Percentiles rank a stretch among this genome's conserved stretches.
Conservation (phyloP, 441 rosid genomes). For the Brassica balearica region DNA sequence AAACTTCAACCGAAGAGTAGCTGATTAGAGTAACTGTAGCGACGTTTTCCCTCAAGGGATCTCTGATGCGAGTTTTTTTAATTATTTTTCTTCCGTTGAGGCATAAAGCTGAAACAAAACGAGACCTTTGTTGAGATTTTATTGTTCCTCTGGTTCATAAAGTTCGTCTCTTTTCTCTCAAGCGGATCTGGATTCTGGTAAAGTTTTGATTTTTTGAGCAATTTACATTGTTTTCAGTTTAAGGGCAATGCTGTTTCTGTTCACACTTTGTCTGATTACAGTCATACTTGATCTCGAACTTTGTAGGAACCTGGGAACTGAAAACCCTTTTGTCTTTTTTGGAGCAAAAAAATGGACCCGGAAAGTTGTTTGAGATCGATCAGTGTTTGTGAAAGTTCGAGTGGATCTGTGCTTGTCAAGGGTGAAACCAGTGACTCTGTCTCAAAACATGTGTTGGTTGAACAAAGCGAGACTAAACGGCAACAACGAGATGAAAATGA, state of each 20-base stretch:
- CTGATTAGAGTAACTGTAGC: too few relatives aligned
- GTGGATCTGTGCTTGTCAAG: conserved; percentile 37
- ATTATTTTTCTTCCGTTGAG: too few relatives aligned
- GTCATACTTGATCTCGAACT: conserved; percentile 19
- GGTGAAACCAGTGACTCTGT: conserved; percentile 44
- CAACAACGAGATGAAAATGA: conserved; percentile 21
- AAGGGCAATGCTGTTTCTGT: conserved; percentile 20
- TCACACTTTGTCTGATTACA: conserved; percentile 20
- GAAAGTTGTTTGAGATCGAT: conserved; percentile 36
- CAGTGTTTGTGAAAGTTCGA: conserved; percentile 41
- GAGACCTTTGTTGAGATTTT: conserved; percentile 13
- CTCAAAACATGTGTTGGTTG: conserved; percentile 24
- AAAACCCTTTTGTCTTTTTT: not conserved
- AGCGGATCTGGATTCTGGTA: conserved; percentile 48
- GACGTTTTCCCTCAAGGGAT: too few relatives aligned
- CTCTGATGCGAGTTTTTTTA: too few relatives aligned
- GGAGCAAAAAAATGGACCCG: conserved; percentile 44
- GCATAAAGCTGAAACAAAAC: not conserved
- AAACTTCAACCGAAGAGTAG: too few relatives aligned
- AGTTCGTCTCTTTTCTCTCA: conserved; percentile 40
- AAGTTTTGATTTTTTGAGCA: conserved; percentile 37
- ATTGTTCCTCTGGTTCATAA: conserved; percentile 13
- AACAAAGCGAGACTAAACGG: conserved; percentile 4
- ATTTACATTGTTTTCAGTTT: conserved; percentile 29
- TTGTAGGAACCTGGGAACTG: conserved; percentile 40